Conservation (phyloP, 2,329 filamentous ascomycete genomes). For the Botrytis galanthina region DNA sequence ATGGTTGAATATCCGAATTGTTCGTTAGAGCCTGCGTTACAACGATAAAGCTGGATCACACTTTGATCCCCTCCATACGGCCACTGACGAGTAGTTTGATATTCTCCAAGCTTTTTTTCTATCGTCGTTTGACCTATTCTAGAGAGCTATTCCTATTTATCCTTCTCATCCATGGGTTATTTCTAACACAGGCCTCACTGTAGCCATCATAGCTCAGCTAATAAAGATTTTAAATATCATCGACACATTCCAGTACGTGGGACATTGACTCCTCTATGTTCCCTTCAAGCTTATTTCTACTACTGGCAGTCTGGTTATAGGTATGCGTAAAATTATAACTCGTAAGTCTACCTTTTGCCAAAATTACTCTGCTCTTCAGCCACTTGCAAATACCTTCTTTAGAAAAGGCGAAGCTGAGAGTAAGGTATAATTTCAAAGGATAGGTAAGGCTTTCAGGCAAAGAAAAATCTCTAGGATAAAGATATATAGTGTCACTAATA, state of each 20-base stretch:
- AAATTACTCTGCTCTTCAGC: not conserved
- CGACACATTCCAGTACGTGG: conserved; percentile 46
- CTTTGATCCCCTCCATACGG: not conserved
- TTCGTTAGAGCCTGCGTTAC: not conserved
- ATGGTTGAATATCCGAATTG: not conserved
- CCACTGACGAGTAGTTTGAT: not conserved
- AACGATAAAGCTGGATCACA: not conserved
- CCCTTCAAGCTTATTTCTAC: not conserved
- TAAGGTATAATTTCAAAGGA: conserved; percentile 30
- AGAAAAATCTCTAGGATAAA: conserved; percentile 59
- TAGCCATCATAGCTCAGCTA: conserved; percentile 37
- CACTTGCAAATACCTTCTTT: not conserved
- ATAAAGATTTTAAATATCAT: conserved; percentile 42
- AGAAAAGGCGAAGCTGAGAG: conserved; percentile 40
- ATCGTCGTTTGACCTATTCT: no score
- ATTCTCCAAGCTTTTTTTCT: not conserved
- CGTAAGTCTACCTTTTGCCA: not conserved
- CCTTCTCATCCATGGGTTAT: not conserved
- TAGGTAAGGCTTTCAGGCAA: conserved; percentile 38
- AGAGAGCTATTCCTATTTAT: not conserved
- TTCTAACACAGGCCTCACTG: conserved; percentile 36
- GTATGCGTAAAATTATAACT: not conserved
- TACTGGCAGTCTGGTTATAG: not conserved
- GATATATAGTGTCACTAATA: conserved; percentile 47
- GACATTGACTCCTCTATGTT: conserved; percentile 35